These are phyloP conservation scores for Tetracentron sinense DNA, from an alignment of 164 flowering plant species.

Conservation along the genomic window DNA sequence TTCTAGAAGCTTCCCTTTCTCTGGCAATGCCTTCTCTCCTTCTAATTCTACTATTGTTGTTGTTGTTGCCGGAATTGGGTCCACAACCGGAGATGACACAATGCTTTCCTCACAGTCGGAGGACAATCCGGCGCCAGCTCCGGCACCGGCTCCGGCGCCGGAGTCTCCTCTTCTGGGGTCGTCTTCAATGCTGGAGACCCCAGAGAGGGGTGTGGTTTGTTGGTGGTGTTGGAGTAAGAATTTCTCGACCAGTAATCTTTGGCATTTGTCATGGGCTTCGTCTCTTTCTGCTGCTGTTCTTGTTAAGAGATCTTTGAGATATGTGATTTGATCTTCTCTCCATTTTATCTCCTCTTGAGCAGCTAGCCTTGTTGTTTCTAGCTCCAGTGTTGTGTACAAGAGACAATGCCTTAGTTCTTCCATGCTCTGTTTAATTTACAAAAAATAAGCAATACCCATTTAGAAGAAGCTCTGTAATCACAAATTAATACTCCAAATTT, in stretches of 20 bases:
- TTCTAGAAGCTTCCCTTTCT: constrained; percentile 84
- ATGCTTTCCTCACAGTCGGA: constrained; percentile 90
- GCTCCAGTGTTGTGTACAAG: constrained; percentile 57
- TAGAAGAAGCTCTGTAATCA: no score
- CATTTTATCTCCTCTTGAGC: constrained; percentile 69
- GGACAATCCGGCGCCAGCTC: constrained; percentile 55
- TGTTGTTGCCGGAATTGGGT: constrained; percentile 3
- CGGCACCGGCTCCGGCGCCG: no score
- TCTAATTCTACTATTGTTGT: constrained; percentile 20
- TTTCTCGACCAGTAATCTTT: constrained; percentile 47
- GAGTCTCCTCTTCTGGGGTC: constrained; percentile 60
- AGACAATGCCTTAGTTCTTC: constrained; percentile 70
- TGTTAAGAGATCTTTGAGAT: constrained; percentile 48
- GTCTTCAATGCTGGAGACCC: constrained; percentile 60
- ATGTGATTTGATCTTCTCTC: constrained; percentile 57
- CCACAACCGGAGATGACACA: constrained; percentile 55
- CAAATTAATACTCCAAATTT: no score
- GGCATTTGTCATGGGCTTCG: constrained; percentile 63
- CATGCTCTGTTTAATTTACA: constrained; percentile 36
- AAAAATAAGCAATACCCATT: constrained; percentile 8
- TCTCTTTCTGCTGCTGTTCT: constrained; percentile 56
- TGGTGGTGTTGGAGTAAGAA: constrained; percentile 42
- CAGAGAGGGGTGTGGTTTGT: constrained; percentile 35
- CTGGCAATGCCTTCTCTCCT: constrained; percentile 63
- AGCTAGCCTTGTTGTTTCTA: constrained; percentile 60